Evolutionary conservation across 179 eudicot genomes (phyloP).

Genomic region (Silene coronaria): DNA sequence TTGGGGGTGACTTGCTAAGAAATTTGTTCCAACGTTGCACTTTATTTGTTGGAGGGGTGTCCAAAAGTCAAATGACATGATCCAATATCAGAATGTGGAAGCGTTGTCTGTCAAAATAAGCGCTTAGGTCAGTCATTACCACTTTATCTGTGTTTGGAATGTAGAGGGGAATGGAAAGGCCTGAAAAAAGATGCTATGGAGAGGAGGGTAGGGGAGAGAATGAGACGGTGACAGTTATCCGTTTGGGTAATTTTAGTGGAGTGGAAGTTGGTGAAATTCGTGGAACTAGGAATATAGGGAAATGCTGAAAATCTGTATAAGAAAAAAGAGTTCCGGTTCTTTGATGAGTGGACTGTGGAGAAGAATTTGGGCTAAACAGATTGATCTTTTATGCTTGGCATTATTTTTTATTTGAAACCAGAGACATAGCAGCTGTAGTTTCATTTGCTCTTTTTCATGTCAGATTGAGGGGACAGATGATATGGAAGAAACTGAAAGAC

Average conservation of each 20-base stretch:
- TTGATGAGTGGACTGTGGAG: background rate
- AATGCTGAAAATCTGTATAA: background rate
- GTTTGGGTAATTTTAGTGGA: background rate
- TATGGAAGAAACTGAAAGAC: slow-evolving; percentile 48
- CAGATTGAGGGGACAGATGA: slow-evolving; percentile 45
- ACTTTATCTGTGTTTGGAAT: background rate
- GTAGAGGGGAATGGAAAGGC: background rate
- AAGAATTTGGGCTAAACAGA: background rate
- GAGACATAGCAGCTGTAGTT: background rate
- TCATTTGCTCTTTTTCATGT: background rate
- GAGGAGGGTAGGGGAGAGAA: background rate
- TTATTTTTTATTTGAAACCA: background rate
- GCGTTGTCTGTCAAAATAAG: too few species aligned
- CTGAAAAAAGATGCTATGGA: too few species aligned
- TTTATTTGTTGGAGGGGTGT: too few species aligned
- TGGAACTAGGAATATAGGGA: background rate
- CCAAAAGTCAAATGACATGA: too few species aligned
- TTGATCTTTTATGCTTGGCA: background rate
- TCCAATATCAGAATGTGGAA: too few species aligned
- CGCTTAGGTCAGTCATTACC: background rate
- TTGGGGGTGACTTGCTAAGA: too few species aligned
- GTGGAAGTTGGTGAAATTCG: background rate
- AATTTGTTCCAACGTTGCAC: too few species aligned
- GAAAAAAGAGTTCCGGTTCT: background rate
- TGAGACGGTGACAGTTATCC: background rate